Conservation (phyloP, 768 basidiomycete genomes). For the Tremella mesenterica region DNA sequence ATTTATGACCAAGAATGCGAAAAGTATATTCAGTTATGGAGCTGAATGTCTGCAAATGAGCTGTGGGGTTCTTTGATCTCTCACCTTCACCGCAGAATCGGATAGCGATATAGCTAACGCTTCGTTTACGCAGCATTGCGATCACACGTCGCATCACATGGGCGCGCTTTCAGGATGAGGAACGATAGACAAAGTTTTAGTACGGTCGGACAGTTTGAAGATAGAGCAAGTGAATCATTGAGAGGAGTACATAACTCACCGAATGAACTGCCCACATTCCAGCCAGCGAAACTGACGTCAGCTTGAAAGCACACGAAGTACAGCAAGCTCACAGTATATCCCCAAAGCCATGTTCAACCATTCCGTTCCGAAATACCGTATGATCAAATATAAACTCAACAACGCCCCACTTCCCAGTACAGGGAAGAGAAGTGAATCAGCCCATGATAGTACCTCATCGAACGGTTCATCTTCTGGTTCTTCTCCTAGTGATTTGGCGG, state of each 20-base stretch:
- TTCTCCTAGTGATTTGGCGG: background rate
- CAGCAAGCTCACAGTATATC: conserved; percentile 34
- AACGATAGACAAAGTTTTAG: no score
- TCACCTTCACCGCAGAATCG: no score
- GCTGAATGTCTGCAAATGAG: conserved; percentile 17
- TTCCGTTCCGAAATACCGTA: conserved; percentile 65
- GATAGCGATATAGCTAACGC: no score
- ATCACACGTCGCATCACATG: no score
- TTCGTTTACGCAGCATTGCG: no score
- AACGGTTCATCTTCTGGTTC: conserved; percentile 52
- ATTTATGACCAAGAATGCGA: conserved; percentile 12
- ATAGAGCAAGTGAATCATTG: conserved; percentile 45
- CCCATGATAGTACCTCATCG: conserved; percentile 49
- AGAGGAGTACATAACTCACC: conserved; percentile 30
- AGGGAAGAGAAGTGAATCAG: conserved; percentile 43
- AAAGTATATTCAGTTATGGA: conserved; percentile 15
- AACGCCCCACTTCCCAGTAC: conserved; percentile 57
- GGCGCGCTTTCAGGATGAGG: no score
- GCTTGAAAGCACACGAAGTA: no score
- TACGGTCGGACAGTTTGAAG: conserved; percentile 44
- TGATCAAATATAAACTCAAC: conserved; percentile 59
- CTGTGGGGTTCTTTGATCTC: no score
- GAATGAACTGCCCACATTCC: conserved; percentile 35
- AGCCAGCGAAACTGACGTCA: conserved; percentile 19
- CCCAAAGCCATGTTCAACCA: conserved; percentile 75